These are phyloP conservation scores for Pestalotiopsis sp. DNA, from an alignment of 2,329 filamentous ascomycete genomes.

Conservation along the genomic window DNA sequence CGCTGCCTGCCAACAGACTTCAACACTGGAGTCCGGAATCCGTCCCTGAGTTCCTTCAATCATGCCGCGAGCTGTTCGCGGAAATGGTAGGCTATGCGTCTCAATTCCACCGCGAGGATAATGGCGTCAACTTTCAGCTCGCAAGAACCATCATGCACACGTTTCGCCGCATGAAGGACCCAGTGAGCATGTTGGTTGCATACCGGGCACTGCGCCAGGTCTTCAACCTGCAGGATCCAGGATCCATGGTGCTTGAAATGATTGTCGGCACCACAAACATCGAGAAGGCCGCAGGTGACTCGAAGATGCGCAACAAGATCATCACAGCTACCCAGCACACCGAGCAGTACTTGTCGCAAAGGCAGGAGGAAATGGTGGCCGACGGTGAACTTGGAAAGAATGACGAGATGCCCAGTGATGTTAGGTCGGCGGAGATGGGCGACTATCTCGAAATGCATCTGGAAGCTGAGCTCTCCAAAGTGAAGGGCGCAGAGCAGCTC, in stretches of 20 bases:
- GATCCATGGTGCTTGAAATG: constrained; percentile 51
- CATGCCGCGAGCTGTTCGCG: constrained; percentile 47
- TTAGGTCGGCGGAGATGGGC: constrained; percentile 42
- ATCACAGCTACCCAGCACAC: constrained; percentile 45
- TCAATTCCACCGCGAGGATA: constrained; percentile 45
- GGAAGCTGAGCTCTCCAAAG: constrained; percentile 25
- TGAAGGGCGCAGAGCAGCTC: constrained; percentile 25
- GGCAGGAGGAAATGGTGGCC: constrained; percentile 26
- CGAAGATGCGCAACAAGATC: constrained; percentile 42
- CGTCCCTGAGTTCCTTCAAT: constrained; percentile 32
- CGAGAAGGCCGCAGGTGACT: constrained; percentile 40
- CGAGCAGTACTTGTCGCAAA: constrained; percentile 39
- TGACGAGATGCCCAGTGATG: constrained; percentile 38
- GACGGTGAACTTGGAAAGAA: constrained; percentile 30
- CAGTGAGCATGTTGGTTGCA: constrained; percentile 48
- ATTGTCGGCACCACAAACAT: constrained; percentile 47
- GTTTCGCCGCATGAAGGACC: constrained; percentile 49
- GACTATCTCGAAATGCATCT: constrained; percentile 45
- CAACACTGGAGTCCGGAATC: constrained; percentile 35
- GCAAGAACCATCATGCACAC: constrained; percentile 54
- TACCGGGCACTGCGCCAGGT: constrained; percentile 45
- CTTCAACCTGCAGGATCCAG: constrained; percentile 47
- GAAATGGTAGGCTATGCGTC: constrained; percentile 52
- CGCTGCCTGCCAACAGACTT: constrained; percentile 54
- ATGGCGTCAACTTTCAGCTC: constrained; percentile 48